Evolutionary conservation across 768 basidiomycete genomes (phyloP).

Genomic region (Lenzites betulinus): DNA sequence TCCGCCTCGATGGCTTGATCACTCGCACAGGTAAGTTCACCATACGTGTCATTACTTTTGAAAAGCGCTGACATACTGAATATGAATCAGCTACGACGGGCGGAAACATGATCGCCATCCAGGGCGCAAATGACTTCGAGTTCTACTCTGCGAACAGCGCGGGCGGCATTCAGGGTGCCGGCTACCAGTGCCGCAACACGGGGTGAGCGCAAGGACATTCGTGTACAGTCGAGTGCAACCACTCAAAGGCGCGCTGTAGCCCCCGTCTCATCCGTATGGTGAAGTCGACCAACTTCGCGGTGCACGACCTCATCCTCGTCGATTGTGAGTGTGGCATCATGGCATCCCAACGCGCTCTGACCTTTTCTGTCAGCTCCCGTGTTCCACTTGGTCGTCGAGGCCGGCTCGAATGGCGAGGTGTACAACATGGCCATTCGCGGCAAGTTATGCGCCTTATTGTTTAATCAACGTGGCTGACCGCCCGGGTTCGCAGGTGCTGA

Average conservation of each 20-base stretch:
- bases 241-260: not conserved
- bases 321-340: slow-evolving; percentile 23
- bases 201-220: slow-evolving; percentile 20
- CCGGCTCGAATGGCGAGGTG: slow-evolving; percentile 32
- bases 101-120: slow-evolving; percentile 35
- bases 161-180: slow-evolving; percentile 33
- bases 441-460: not conserved
- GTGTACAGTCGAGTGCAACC: too few relatives aligned
- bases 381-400: slow-evolving; percentile 34
- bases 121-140: slow-evolving; percentile 35
- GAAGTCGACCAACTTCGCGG: slow-evolving; percentile 32
- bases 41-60: too few relatives aligned
- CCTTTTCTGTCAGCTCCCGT: slow-evolving; percentile 29
- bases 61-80: too few relatives aligned
- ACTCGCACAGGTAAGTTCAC: slow-evolving; percentile 27
- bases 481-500: slow-evolving; percentile 14
- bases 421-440: slow-evolving; percentile 36
- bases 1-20: slow-evolving; percentile 35
- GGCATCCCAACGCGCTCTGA: too few relatives aligned
- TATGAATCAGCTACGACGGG: slow-evolving; percentile 27
- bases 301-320: slow-evolving; percentile 36
- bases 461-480: not conserved
- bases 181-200: slow-evolving; percentile 33
- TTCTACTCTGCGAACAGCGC: slow-evolving; percentile 33
- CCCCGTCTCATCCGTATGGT: slow-evolving; percentile 36